Evolutionary conservation across 345 rosid genomes (phyloP), one percentile per base, ranked within the genome.

Genomic region (Triadica sebifera): DNA sequence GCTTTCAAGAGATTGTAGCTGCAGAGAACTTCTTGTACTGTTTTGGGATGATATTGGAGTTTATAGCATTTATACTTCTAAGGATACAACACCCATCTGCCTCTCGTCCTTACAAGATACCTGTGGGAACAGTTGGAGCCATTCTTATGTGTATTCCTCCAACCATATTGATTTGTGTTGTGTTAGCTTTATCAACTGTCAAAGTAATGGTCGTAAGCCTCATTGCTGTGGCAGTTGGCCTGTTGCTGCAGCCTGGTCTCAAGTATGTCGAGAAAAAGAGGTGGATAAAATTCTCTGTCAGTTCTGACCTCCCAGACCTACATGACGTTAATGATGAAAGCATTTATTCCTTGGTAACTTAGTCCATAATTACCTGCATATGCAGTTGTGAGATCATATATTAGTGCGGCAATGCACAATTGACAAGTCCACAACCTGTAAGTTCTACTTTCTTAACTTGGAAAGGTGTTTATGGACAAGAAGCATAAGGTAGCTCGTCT

Each of bases 1-100:
- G 90, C 83, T 91, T 87, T 70, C 90, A 87, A 77, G 93, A 91
- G 82, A 87, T 87, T 61, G 83, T 89, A 51, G 90, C 91, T 39
- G 88, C 90, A 43, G 96, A 89, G 82, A 91, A 91, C 58, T 86
- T 86, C 81, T 80, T 91, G 66, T 88, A 91, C 78, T 91, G 93
- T 73, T 83, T 86, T 43, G 96, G 90, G 2, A 91, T 91, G 96
- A 84, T 91, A 46, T 75, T 91, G 80, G 93, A 91, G 83, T 89
- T 89, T 45, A 81, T 88, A 70, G 91, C 93, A 0, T 91, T 91
- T 47, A 67, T 89, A 24, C 72, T 72, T 63, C 69, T 89, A 64
- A 85, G 96, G 77, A 83, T 88, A 65, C 77, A 82, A 74, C 46
- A 76, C 34, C 93, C 93, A 6, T 83, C 78, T 41, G 89, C 88